A percentile compares a stretch with the other conserved stretches of the same genome.
Conservation (phyloP, 805 yeast genomes). For the Cyberlindnera mycetangii region DNA sequence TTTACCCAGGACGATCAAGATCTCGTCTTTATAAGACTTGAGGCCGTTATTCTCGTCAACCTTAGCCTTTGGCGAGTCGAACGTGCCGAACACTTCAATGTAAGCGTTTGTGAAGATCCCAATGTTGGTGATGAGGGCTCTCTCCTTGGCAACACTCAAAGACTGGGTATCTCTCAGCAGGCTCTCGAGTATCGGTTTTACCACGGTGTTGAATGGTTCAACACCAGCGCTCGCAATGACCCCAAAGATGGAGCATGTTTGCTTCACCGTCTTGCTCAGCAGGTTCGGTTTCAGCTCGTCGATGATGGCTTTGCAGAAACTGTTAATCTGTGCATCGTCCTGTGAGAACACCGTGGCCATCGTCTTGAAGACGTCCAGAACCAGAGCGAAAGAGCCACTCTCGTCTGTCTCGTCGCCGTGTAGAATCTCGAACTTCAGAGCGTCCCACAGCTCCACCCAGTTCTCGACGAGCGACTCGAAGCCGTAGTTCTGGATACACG, state of each 20-base stretch:
- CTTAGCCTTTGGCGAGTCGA: conserved; percentile 8
- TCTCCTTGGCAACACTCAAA: conserved; percentile 53
- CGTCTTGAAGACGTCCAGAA: conserved; percentile 42
- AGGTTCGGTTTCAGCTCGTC: conserved; percentile 56
- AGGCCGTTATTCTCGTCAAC: conserved; percentile 11
- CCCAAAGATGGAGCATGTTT: conserved; percentile 59
- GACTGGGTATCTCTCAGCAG: conserved; percentile 35
- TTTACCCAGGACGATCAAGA: conserved; percentile 65
- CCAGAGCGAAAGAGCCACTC: conserved; percentile 40
- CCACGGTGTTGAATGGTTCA: conserved; percentile 44
- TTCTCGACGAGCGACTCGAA: conserved; percentile 46
- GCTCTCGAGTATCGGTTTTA: conserved; percentile 44
- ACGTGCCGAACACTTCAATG: conserved; percentile 39
- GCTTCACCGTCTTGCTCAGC: conserved; percentile 52
- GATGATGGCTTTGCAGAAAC: conserved; percentile 37
- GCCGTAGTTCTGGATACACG: conserved; percentile 54
- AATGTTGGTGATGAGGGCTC: conserved; percentile 56
- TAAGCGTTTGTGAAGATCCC: conserved; percentile 56
- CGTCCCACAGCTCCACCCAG: conserved; percentile 83
- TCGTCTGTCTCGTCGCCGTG: conserved; percentile 64
- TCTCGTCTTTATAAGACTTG: conserved; percentile 49
- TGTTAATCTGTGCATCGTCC: conserved; percentile 33
- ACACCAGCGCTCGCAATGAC: conserved; percentile 48
- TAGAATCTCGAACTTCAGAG: conserved; percentile 83
- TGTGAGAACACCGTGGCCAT: conserved; percentile 38